Conservation (phyloP, 768 basidiomycete genomes). For the Leccinum subtestaceum region DNA sequence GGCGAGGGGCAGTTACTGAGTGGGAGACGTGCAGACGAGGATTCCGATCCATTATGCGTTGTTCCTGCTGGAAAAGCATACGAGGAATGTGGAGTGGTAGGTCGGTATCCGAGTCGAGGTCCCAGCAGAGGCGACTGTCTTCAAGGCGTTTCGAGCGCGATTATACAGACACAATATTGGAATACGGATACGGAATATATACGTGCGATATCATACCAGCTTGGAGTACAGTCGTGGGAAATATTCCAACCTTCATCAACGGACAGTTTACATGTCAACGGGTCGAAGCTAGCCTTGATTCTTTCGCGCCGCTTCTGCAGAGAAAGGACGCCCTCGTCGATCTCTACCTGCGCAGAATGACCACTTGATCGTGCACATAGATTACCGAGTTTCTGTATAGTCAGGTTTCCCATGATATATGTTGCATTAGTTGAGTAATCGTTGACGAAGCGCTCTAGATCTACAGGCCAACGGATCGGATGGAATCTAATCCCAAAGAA, state of each 20-base stretch:
- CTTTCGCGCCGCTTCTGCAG: constrained; percentile 12
- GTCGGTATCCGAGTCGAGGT: constrained; percentile 18
- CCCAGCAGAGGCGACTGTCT: constrained; percentile 31
- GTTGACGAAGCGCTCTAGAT: constrained; percentile 33
- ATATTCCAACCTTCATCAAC: constrained; percentile 34
- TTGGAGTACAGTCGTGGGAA: constrained; percentile 44
- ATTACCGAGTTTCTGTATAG: constrained; percentile 9
- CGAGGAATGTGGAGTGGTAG: constrained; percentile 22
- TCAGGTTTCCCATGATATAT: constrained; percentile 37
- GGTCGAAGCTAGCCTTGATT: constrained; percentile 20
- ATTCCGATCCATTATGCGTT: too few species aligned
- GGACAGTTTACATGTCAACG: constrained; percentile 16
- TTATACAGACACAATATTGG: neutral
- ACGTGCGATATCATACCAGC: constrained; percentile 52
- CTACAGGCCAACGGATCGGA: constrained; percentile 45
- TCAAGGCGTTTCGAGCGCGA: neutral
- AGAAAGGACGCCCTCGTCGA: constrained; percentile 12
- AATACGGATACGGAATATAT: too few species aligned
- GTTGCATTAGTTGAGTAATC: constrained; percentile 36
- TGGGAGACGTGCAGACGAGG: too few species aligned
- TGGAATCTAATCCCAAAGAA: constrained; percentile 47
- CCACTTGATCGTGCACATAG: constrained; percentile 12
- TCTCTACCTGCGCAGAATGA: neutral
- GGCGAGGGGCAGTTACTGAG: too few species aligned
- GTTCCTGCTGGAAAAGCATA: too few species aligned